Conservation (phyloP, 2,329 filamentous ascomycete genomes). For the Cordyceps tenuipes region DNA sequence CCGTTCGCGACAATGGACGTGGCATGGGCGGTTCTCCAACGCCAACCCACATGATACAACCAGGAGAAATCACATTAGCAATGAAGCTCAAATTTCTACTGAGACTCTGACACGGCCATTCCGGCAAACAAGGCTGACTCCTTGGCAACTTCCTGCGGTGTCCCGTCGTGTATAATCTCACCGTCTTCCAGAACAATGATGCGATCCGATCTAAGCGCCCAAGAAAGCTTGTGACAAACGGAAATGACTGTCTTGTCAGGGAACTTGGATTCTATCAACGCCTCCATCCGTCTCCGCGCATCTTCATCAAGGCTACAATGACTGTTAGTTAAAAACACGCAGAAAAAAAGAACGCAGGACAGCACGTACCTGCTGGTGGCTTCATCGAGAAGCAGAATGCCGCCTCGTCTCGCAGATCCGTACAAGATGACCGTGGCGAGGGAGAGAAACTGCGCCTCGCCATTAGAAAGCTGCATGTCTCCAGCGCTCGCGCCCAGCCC, state of each 20-base stretch:
- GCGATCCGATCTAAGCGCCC: conserved; percentile 3
- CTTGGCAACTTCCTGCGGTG: background rate
- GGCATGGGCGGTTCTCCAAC: background rate
- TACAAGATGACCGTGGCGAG: background rate
- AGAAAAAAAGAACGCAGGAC: too few relatives aligned
- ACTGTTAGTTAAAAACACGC: background rate
- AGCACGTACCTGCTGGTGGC: background rate
- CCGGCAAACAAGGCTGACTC: background rate
- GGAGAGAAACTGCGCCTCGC: background rate
- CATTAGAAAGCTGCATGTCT: background rate
- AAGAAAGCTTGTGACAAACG: background rate
- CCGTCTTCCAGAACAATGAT: conserved; percentile 5
- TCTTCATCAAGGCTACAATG: background rate
- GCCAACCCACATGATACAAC: too few relatives aligned
- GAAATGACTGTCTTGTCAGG: background rate
- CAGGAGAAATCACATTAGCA: background rate
- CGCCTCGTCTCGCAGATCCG: background rate
- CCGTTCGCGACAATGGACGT: background rate
- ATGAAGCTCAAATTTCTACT: background rate
- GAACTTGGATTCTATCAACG: background rate
- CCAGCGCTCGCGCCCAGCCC: background rate
- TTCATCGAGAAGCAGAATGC: conserved; percentile 1
- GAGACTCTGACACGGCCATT: background rate
- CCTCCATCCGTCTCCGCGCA: background rate
- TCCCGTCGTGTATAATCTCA: background rate